phyloP scores from a whole-genome alignment of 345 rosid genomes.

The Punica granatum region DNA sequence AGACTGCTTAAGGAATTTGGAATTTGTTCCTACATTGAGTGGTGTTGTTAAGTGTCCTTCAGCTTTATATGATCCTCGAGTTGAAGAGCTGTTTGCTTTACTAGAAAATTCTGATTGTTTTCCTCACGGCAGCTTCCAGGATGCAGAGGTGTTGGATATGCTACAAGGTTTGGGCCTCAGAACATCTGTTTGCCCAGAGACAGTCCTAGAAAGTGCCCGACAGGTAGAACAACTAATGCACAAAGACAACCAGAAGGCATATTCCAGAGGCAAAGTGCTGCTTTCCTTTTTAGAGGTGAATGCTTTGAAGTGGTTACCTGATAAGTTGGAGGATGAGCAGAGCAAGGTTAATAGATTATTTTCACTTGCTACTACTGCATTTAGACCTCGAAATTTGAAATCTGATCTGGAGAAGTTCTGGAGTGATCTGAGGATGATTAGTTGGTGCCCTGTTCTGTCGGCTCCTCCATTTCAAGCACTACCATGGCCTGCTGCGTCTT shows the following conservation, averaged over 20 bases:
- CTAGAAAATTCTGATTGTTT: slow-evolving; percentile 74
- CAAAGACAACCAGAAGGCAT: slow-evolving; percentile 63
- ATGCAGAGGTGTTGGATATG: slow-evolving; percentile 66
- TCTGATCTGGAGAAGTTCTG: slow-evolving; percentile 78
- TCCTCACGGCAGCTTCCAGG: slow-evolving; percentile 62
- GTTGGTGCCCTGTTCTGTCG: slow-evolving; percentile 95
- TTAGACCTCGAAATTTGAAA: slow-evolving; percentile 67
- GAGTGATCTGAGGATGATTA: slow-evolving; percentile 75
- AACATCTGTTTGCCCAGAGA: slow-evolving; percentile 72
- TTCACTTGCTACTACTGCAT: slow-evolving; percentile 83
- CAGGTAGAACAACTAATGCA: slow-evolving; percentile 63
- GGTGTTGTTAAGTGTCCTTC: slow-evolving; percentile 61
- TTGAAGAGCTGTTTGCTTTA: slow-evolving; percentile 75
- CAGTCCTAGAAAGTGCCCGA: slow-evolving; percentile 72
- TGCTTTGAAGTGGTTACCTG: slow-evolving; percentile 82
- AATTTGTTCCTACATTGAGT: slow-evolving; percentile 66
- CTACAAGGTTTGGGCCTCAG: slow-evolving; percentile 81
- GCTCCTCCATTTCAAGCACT: slow-evolving; percentile 69
- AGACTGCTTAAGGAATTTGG: slow-evolving; percentile 64
- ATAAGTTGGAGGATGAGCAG: slow-evolving; percentile 54
- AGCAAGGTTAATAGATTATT: slow-evolving; percentile 60
- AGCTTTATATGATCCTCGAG: slow-evolving; percentile 78
- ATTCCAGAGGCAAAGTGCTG: slow-evolving; percentile 68
- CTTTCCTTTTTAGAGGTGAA: slow-evolving; percentile 83
- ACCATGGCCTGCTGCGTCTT: slow-evolving; percentile 87